Conservation (phyloP, 179 eudicot genomes). For the Dionaea muscipula region DNA sequence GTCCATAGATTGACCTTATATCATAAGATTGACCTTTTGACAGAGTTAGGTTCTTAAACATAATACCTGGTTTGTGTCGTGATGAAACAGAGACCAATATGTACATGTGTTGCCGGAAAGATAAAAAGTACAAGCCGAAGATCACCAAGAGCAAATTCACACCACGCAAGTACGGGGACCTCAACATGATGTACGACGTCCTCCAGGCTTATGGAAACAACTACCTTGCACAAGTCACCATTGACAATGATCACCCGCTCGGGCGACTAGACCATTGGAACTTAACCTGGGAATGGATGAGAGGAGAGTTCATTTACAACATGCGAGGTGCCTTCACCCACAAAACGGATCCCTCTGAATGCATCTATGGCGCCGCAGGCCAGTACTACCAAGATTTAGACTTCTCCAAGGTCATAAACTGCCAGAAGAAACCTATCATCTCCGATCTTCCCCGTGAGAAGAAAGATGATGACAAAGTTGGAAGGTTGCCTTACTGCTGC, state of each 20-base stretch:
- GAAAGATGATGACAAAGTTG: conserved; percentile 52
- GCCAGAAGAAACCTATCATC: conserved; percentile 50
- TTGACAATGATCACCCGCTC: conserved; percentile 56
- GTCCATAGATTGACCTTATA: no score
- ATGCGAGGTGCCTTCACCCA: conserved; percentile 70
- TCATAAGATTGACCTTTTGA: no score
- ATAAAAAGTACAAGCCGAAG: conserved; percentile 52
- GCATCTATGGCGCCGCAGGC: conserved; percentile 63
- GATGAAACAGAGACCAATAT: conserved; percentile 32
- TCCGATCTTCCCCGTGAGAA: conserved; percentile 52
- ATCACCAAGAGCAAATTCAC: conserved; percentile 25
- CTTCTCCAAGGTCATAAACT: conserved; percentile 48
- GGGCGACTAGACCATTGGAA: conserved; percentile 97
- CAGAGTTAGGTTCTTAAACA: no score
- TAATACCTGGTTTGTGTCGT: not conserved
- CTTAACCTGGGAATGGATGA: conserved; percentile 90
- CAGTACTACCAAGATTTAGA: conserved; percentile 56
- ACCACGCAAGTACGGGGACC: conserved; percentile 48
- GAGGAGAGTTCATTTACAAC: conserved; percentile 63
- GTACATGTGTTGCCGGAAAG: conserved; percentile 52
- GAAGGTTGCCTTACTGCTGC: conserved; percentile 53
- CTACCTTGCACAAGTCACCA: conserved; percentile 69
- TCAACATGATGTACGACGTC: conserved; percentile 60
- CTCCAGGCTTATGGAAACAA: conserved; percentile 49
- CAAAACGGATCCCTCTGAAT: conserved; percentile 40